Percentiles rank a stretch among this genome's conserved stretches.
Conservation (phyloP, 306 rosid genomes). For the Mimosa pudica region DNA sequence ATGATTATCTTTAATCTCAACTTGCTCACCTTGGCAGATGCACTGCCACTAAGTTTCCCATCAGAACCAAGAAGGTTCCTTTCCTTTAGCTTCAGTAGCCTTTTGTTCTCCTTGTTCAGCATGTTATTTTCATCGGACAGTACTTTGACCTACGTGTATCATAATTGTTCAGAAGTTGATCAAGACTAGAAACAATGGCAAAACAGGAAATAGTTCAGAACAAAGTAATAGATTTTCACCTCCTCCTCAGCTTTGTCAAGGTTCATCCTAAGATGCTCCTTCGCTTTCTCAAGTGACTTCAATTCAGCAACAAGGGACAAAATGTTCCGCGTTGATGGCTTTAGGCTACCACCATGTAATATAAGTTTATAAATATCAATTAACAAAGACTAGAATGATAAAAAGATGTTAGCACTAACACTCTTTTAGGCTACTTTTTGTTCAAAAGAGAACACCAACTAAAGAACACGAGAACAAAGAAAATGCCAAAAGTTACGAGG, state of each 20-base stretch:
- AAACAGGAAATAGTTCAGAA: slow-evolving; percentile 13
- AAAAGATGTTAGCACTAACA: background rate
- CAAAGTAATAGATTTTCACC: slow-evolving; percentile 47
- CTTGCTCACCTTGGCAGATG: slow-evolving; percentile 71
- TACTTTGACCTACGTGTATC: slow-evolving; percentile 62
- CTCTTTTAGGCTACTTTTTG: no score
- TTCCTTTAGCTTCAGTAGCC: slow-evolving; percentile 58
- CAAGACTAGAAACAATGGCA: slow-evolving; percentile 21
- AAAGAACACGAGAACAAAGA: background rate
- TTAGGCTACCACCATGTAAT: slow-evolving; percentile 55
- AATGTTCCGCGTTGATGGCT: slow-evolving; percentile 62
- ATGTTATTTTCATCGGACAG: slow-evolving; percentile 68
- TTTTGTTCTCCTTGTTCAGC: slow-evolving; percentile 67
- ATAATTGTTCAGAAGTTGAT: slow-evolving; percentile 30
- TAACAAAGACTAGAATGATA: slow-evolving; percentile 18
- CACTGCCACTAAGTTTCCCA: slow-evolving; percentile 60
- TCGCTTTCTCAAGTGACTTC: slow-evolving; percentile 72
- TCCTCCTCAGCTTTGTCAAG: slow-evolving; percentile 91
- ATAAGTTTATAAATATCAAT: slow-evolving; percentile 5
- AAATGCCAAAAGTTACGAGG: background rate
- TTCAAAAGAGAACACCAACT: slow-evolving; percentile 5
- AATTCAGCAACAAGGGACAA: slow-evolving; percentile 66
- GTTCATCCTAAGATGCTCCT: slow-evolving; percentile 74
- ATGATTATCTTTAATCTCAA: slow-evolving; percentile 11
- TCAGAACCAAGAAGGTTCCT: slow-evolving; percentile 52